Evolutionary conservation across 495 filamentous ascomycete genomes (phyloP).

Genomic region (Trichoderma erinaceum): DNA sequence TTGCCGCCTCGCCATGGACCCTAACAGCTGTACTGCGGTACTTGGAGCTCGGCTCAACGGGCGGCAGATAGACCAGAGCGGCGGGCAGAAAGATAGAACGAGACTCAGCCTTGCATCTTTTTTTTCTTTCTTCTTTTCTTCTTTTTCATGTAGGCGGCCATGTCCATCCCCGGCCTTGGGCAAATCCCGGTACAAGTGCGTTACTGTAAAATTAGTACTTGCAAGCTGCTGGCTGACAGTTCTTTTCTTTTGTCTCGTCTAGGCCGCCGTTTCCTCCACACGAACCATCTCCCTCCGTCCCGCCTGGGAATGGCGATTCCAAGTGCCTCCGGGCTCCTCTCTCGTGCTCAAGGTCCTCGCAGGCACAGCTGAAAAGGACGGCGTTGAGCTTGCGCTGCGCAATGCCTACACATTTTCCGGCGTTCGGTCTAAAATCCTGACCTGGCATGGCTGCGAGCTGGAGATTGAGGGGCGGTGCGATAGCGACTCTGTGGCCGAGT

Average conservation of each 20-base stretch:
- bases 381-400: constrained; percentile 81
- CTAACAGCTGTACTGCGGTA: not conserved
- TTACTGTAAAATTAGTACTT: constrained; percentile 14
- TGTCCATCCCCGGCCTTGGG: constrained; percentile 36
- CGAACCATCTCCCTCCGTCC: constrained; percentile 36
- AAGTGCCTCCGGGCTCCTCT: constrained; percentile 62
- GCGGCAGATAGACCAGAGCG: not conserved
- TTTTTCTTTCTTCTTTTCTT: not conserved
- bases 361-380: constrained; percentile 91
- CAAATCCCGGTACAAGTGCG: constrained; percentile 40
- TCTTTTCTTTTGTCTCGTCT: constrained; percentile 3
- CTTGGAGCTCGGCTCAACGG: not conserved
- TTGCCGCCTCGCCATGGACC: not conserved
- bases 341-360: constrained; percentile 54
- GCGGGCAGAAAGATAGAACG: not conserved
- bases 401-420: constrained; percentile 77
- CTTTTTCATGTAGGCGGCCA: constrained; percentile 14
- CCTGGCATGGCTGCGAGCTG: constrained; percentile 81
- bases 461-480: constrained; percentile 56
- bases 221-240: not conserved
- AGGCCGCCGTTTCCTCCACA: constrained; percentile 22
- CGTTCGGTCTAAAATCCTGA: constrained; percentile 80
- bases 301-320: constrained; percentile 83
- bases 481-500: constrained; percentile 43
- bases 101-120: not conserved